Evolutionary conservation across 78 protist genomes (phyloP).

Genomic region (Tieghemostelium lacteum): DNA sequence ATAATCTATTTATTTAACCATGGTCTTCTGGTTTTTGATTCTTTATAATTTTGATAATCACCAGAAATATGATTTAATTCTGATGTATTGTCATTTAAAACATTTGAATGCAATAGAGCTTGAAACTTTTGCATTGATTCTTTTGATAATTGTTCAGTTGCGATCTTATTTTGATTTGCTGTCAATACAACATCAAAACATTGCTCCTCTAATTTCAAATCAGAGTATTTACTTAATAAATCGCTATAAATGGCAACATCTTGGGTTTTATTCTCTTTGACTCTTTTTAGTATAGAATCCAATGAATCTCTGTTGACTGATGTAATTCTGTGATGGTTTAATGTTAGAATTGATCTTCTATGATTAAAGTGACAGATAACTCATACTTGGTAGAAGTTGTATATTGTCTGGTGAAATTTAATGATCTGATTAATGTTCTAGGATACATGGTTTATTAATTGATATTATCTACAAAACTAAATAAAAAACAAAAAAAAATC

Average conservation of each 20-base stretch:
- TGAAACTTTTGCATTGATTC: constrained; percentile 8
- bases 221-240: constrained; percentile 11
- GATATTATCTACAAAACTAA: too few relatives aligned
- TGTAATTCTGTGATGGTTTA: too few relatives aligned
- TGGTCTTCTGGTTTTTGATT: constrained; percentile 64
- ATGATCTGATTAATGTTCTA: too few relatives aligned
- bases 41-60: constrained; percentile 36
- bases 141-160: neutral
- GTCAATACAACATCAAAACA: constrained; percentile 7
- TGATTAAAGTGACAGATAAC: too few relatives aligned
- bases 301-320: neutral
- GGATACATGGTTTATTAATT: too few relatives aligned
- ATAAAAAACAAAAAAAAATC: too few relatives aligned
- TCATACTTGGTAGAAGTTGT: too few relatives aligned
- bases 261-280: constrained; percentile 1
- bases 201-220: constrained; percentile 8
- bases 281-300: constrained; percentile 22
- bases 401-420: too few relatives aligned
- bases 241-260: constrained; percentile 8
- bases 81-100: neutral
- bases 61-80: constrained; percentile 7
- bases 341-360: too few relatives aligned
- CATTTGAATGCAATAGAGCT: neutral
- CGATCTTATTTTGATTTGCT: neutral
- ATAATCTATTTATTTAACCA: constrained; percentile 30